phyloP scores from a whole-genome alignment of 257 asterid genomes.

The Misopates orontium region DNA sequence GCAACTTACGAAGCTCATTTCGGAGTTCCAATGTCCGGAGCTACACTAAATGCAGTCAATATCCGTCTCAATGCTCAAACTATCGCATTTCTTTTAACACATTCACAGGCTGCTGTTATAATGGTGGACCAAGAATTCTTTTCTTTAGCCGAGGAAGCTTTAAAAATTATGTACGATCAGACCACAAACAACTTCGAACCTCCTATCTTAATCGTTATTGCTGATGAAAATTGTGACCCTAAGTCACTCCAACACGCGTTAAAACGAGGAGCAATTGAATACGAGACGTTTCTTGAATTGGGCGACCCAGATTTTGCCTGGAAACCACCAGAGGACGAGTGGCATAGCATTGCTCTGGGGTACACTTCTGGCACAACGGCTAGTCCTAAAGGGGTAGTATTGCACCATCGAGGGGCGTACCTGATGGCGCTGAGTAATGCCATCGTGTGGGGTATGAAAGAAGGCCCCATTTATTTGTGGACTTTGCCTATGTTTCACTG shows the following conservation, averaged over 20 bases:
- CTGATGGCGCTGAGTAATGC: constrained; percentile 25
- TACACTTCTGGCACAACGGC: constrained; percentile 29
- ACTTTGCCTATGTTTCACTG: constrained; percentile 29
- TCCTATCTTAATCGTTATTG: constrained; percentile 4
- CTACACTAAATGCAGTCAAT: constrained; percentile 18
- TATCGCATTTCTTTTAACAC: constrained; percentile 7
- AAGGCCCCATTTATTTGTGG: constrained; percentile 26
- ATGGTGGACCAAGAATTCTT: constrained; percentile 12
- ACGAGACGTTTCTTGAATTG: constrained; percentile 17
- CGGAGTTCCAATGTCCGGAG: constrained; percentile 28
- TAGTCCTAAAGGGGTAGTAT: constrained; percentile 26
- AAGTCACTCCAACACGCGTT: background rate
- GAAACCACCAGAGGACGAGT: constrained; percentile 20
- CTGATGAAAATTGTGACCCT: too few species aligned
- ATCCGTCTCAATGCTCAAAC: constrained; percentile 3
- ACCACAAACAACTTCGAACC: background rate
- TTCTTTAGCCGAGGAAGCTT: constrained; percentile 20
- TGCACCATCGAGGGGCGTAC: constrained; percentile 27
- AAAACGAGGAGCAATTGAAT: constrained; percentile 3
- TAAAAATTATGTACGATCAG: background rate
- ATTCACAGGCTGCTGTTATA: constrained; percentile 20
- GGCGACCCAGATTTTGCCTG: constrained; percentile 12
- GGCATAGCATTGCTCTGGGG: constrained; percentile 22
- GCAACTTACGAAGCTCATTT: constrained; percentile 27
- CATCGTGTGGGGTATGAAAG: constrained; percentile 20